These are phyloP conservation scores for Camellia oleifera DNA, from an alignment of 179 eudicot genomes.

Conservation along the genomic window DNA sequence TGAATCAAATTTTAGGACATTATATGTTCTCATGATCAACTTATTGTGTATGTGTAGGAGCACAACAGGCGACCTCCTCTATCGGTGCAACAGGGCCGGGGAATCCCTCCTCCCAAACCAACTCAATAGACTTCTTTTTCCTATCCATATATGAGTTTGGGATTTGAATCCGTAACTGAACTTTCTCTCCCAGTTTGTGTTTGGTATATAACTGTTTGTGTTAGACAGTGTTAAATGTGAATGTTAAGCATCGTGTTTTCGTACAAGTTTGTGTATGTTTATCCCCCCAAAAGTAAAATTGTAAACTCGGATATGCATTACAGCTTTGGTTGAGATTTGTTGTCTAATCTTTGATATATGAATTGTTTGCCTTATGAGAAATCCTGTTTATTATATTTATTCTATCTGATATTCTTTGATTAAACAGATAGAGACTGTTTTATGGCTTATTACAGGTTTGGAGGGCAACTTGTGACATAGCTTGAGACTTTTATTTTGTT, in stretches of 20 bases:
- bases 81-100: conserved; percentile 71
- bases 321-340: not conserved
- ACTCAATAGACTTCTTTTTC: conserved; percentile 26
- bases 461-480: too few species aligned
- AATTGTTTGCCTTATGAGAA: not conserved
- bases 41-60: conserved; percentile 34
- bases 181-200: not conserved
- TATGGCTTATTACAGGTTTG: too few species aligned
- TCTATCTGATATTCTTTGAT: too few species aligned
- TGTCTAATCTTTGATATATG: not conserved
- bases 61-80: conserved; percentile 82
- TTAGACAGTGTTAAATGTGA: not conserved
- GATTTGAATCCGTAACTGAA: not conserved
- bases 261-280: not conserved
- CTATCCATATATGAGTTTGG: not conserved
- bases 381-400: not conserved
- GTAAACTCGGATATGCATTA: not conserved
- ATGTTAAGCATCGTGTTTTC: not conserved
- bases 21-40: not conserved
- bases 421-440: too few species aligned
- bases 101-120: conserved; percentile 32
- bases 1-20: not conserved
- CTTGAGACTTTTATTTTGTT: too few species aligned
- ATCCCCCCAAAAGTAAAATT: not conserved
- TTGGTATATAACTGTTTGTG: not conserved